Evolutionary conservation across 306 rosid genomes (phyloP), one percentile per base, ranked within the genome.

Genomic region (Gynostemma pentaphyllum): DNA sequence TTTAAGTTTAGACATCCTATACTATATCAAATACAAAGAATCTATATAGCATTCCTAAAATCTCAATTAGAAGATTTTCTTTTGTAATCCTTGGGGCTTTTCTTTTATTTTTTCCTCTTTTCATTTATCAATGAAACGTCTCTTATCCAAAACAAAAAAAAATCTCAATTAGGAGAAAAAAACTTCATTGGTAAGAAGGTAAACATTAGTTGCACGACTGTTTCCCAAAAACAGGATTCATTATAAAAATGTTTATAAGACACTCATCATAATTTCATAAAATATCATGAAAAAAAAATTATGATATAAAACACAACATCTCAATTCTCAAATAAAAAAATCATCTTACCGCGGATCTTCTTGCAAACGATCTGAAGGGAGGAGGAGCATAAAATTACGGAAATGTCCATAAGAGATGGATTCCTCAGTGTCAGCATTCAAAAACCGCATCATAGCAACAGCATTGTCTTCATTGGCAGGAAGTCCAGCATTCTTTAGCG

Each of bases 401-500:
- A 94, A 94, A 83, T 89, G 97, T 30, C 99, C 97, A 80, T 94
- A 94, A 66, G 99, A 84, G 62, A 94, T 88, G 62, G 99, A 85
- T 62, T 82, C 99, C 72, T 92, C 90, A 7, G 85, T 82, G 73
- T 94, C 97, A 27, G 97, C 97, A 70, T 88, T 86, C 28, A 94
- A 79, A 84, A 94, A 94, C 36, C 99, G 81, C 97, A 94, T 88
- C 99, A 94, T 94, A 42, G 99, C 99, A 68, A 83, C 70, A 70
- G 97, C 99, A 74, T 94, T 89, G 77, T 94, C 99, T 80, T 94
- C 99, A 74, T 89, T 86, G 54, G 97, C 88, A 27, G 99, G 99
- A 63, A 94, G 95, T 28, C 99, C 99, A 16, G 99, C 82, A 66
- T 85, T 89, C 76, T 80, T 86, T 34, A 94, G 82, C 54, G 97